Base-by-base conservation (phyloP, 2,329 filamentous ascomycete genomes). In the Lecanicillium sp. region DNA sequence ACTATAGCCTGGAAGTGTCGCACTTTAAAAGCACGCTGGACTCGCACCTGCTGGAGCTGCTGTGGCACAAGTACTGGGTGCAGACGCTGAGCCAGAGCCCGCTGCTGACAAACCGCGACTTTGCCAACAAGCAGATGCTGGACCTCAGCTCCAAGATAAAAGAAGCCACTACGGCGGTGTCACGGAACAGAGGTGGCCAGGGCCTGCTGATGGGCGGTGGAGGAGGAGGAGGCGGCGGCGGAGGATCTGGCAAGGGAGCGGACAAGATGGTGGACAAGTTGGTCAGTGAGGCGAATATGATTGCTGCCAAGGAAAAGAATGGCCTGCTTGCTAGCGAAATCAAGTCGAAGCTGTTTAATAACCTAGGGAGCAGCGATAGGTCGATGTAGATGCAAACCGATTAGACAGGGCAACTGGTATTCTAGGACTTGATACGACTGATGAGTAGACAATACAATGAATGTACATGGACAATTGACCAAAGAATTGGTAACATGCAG, bases 21-120 rank as follows among this genome's bases (percentile, higher is more conserved):
- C 87, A 94, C 62, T 98, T 87, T 73, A 96, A 96, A 67, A 92
- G 85, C 46, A 83, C 84, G 0, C 80, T 98, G 19, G 92, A 98
- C 62, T 75, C 80, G 2, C 83, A 88, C 51, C 72, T 98, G 17
- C 71, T 98, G 5, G 86, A 94, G 54, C 74, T 87, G 37, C 70
- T 98, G 20, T 96, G 92, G 92, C 95, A 95, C 68, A 96, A 96
- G 63, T 98, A 98, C 70, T 95, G 88, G 92, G 89, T 95, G 25
- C 85, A 94, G 55, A 98, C 92, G 5, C 75, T 98, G 15, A 94
- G 87, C 22, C 86, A 94, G 51, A 92, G 80, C 50, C 89, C 90
- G 16, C 73, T 95, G 4, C 81, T 94, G 51, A 88, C 86, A 40
- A 96, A 95, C 55, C 84, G 89, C 46, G 90, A 95, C 51, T 98